phyloP scores from a whole-genome alignment of 257 asterid species.

The Solanum tarapatanum region DNA sequence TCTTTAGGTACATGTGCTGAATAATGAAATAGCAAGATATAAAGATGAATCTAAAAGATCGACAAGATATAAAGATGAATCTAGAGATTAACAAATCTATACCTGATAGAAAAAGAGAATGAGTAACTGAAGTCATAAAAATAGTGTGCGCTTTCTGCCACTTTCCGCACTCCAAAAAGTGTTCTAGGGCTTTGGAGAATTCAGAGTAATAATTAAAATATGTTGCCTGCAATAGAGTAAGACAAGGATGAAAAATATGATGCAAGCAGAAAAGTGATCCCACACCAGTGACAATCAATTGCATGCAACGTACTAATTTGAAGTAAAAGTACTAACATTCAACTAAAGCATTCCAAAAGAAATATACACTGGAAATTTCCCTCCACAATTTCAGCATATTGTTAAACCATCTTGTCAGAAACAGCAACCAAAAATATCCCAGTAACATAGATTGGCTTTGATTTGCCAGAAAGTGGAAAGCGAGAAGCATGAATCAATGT shows the following conservation, averaged over 20 bases:
- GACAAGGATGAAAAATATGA: slow-evolving; percentile 15
- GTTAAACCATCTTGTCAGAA: background rate
- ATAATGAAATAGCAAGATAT: background rate
- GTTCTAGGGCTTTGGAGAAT: slow-evolving; percentile 64
- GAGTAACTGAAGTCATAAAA: slow-evolving; percentile 75
- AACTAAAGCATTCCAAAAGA: background rate
- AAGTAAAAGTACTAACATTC: background rate
- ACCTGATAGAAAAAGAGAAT: slow-evolving; percentile 78
- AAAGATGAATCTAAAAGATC: background rate
- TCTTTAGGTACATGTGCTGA: background rate
- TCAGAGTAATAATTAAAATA: slow-evolving; percentile 64
- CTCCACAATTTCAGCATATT: background rate
- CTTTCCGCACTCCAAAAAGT: slow-evolving; percentile 68
- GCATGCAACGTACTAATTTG: background rate
- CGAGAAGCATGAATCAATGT: background rate
- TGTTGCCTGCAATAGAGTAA: slow-evolving; percentile 56
- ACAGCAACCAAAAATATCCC: background rate
- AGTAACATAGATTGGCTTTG: slow-evolving; percentile 1
- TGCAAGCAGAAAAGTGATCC: background rate
- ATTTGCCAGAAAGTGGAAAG: background rate
- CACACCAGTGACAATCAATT: slow-evolving; percentile 1
- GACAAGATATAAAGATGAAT: background rate
- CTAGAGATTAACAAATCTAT: background rate
- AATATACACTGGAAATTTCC: background rate
- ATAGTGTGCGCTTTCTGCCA: slow-evolving; percentile 94